Conservation (phyloP, 1,139 yeast genomes). For the Scheffersomyces cryptocercus region DNA sequence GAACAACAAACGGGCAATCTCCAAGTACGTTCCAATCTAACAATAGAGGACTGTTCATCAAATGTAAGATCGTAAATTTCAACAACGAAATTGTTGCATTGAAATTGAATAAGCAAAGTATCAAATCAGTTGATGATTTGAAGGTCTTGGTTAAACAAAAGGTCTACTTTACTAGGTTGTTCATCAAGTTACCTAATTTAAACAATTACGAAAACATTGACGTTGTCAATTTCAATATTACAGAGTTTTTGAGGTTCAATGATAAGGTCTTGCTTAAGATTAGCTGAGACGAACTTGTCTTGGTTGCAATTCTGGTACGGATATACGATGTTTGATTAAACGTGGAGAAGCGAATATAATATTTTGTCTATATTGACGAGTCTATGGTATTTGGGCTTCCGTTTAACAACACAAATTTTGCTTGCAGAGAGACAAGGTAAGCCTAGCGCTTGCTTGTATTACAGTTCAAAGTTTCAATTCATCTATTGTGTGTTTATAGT, state of each 20-base stretch:
- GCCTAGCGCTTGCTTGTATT: too few relatives aligned
- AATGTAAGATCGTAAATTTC: slow-evolving; percentile 31
- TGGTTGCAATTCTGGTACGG: too few relatives aligned
- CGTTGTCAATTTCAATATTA: slow-evolving; percentile 21
- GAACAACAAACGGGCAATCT: too few relatives aligned
- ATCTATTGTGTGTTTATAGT: too few relatives aligned
- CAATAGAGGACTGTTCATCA: slow-evolving; percentile 11
- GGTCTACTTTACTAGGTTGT: slow-evolving; percentile 27
- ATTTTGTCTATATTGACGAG: too few relatives aligned
- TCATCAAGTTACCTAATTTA: slow-evolving; percentile 27
- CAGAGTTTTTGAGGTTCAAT: slow-evolving; percentile 21
- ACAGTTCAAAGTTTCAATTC: too few relatives aligned
- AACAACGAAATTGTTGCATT: slow-evolving; percentile 31
- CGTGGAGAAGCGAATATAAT: too few relatives aligned
- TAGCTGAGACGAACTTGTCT: slow-evolving; percentile 6
- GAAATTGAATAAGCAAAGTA: slow-evolving; percentile 25
- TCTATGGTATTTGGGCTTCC: too few relatives aligned
- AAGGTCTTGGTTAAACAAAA: slow-evolving; percentile 28
- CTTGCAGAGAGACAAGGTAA: too few relatives aligned
- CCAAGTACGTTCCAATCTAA: not conserved
- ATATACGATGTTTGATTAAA: too few relatives aligned
- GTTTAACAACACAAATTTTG: too few relatives aligned
- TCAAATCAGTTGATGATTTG: slow-evolving; percentile 27
- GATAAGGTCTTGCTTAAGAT: slow-evolving; percentile 23
- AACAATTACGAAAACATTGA: slow-evolving; percentile 29